Conservation (phyloP, 75 land plant species). For the Picea glauca region DNA sequence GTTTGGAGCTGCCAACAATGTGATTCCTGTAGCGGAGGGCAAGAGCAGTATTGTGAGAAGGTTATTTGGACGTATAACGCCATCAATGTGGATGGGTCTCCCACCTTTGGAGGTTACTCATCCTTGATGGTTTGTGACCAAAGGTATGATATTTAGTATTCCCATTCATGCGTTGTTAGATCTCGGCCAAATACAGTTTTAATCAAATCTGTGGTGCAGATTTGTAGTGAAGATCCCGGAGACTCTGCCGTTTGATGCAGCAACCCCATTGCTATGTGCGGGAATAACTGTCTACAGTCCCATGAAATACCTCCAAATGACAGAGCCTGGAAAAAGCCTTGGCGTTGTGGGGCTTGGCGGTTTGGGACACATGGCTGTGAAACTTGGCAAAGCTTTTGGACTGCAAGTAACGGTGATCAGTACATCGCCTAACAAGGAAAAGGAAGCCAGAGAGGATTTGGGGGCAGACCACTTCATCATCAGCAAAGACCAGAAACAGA, state of each 20-base stretch:
- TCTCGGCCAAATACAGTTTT: too few relatives aligned
- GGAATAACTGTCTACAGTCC: conserved; percentile 48
- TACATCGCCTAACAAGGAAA: conserved; percentile 37
- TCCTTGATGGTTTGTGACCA: conserved; percentile 45
- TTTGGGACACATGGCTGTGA: conserved; percentile 56
- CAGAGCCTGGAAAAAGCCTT: conserved; percentile 22
- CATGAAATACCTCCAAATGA: conserved; percentile 28
- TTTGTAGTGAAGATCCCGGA: conserved; percentile 22
- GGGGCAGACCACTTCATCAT: conserved; percentile 45
- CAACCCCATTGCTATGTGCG: conserved; percentile 37
- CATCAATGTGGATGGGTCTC: conserved; percentile 53
- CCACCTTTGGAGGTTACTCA: conserved; percentile 81
- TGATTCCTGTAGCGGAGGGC: conserved; percentile 35
- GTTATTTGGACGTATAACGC: conserved; percentile 46
- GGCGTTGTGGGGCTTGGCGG: conserved; percentile 66
- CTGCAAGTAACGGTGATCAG: conserved; percentile 52
- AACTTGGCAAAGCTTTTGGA: conserved; percentile 57
- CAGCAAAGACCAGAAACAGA: conserved; percentile 33
- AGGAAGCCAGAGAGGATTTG: conserved; percentile 37
- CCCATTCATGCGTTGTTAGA: too few relatives aligned
- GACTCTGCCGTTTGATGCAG: conserved; percentile 26
- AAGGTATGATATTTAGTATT: conserved; percentile 14
- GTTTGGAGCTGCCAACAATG: conserved; percentile 52
- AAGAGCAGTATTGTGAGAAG: conserved; percentile 62
- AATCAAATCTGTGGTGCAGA: not conserved